These are phyloP conservation scores for Eimeria praecox DNA, from an alignment of 169 alveolate species.

Conservation along the genomic window DNA sequence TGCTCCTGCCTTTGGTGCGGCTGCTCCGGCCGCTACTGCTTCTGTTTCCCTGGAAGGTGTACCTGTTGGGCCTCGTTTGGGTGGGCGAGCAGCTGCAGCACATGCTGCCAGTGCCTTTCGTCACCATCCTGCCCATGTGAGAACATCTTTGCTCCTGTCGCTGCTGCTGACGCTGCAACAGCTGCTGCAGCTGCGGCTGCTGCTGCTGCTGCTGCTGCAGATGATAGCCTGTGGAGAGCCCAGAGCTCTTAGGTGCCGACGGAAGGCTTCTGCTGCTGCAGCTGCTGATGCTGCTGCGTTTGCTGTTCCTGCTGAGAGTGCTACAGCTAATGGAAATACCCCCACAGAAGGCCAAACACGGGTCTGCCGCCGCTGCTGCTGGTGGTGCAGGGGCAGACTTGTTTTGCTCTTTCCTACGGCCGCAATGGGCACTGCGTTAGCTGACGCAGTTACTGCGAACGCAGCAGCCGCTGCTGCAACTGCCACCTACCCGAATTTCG, in stretches of 20 bases:
- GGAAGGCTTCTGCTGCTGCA: conserved; percentile 12
- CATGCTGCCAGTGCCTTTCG: conserved; percentile 65
- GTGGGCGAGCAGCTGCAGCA: conserved; percentile 65
- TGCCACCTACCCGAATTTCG: not conserved
- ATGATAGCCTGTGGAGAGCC: not conserved
- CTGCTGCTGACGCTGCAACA: conserved; percentile 21
- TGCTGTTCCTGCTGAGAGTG: conserved; percentile 2
- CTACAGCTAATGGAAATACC: not conserved
- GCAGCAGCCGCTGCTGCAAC: conserved; percentile 27
- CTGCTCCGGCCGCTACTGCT: too few relatives aligned
- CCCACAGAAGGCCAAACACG: not conserved
- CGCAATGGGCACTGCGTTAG: not conserved
- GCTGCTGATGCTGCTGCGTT: conserved; percentile 11
- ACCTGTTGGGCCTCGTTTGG: conserved; percentile 63
- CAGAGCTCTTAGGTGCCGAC: not conserved
- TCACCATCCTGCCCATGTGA: conserved; percentile 1
- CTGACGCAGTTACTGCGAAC: not conserved
- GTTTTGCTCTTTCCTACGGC: not conserved
- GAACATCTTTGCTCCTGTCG: not conserved
- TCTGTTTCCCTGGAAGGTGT: too few relatives aligned
- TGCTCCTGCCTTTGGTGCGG: not conserved
- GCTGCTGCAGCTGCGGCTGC: conserved; percentile 67
- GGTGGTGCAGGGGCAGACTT: conserved; percentile 23
- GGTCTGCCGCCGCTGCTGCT: conserved; percentile 56
- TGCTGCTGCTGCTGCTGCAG: conserved; percentile 58